Conservation (phyloP, 257 asterid species). For the Penstemon barbatus region DNA sequence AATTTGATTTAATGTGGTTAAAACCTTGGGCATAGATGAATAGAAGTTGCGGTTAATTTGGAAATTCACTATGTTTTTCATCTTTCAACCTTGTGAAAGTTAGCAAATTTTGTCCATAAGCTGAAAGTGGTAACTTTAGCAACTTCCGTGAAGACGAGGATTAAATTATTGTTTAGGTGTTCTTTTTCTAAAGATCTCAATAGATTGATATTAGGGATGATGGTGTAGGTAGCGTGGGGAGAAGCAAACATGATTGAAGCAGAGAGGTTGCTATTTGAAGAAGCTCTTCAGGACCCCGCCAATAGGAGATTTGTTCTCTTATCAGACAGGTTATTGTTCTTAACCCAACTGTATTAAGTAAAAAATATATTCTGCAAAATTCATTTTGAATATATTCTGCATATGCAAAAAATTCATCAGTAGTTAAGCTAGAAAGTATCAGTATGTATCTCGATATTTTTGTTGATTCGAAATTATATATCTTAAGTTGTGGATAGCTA, state of each 20-base stretch:
- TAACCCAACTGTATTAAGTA: neutral
- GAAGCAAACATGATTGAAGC: slow-evolving; percentile 95
- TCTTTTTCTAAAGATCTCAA: slow-evolving; percentile 14
- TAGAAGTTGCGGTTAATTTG: slow-evolving; percentile 2
- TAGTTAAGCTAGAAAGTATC: slow-evolving; percentile 12
- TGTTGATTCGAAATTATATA: no score
- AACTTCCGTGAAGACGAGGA: slow-evolving; percentile 17
- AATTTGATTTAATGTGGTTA: slow-evolving; percentile 18
- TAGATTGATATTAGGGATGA: slow-evolving; percentile 41
- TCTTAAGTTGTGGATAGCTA: neutral
- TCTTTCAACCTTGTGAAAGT: neutral
- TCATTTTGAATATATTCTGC: neutral
- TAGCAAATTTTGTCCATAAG: slow-evolving; percentile 12
- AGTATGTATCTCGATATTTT: neutral
- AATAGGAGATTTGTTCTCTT: slow-evolving; percentile 92
- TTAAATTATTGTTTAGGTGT: neutral
- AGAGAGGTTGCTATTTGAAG: slow-evolving; percentile 81
- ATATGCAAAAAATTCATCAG: neutral
- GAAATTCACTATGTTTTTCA: slow-evolving; percentile 3
- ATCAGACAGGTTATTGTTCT: slow-evolving; percentile 76
- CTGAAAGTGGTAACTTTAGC: slow-evolving; percentile 12
- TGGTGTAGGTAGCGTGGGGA: slow-evolving; percentile 96
- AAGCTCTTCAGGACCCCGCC: slow-evolving; percentile 86
- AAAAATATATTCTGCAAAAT: neutral
- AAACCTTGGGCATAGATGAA: neutral